Evolutionary conservation across 2,329 filamentous ascomycete genomes (phyloP), one percentile per base, ranked within the genome.

Genomic region (Ceratocystis colombiana): DNA sequence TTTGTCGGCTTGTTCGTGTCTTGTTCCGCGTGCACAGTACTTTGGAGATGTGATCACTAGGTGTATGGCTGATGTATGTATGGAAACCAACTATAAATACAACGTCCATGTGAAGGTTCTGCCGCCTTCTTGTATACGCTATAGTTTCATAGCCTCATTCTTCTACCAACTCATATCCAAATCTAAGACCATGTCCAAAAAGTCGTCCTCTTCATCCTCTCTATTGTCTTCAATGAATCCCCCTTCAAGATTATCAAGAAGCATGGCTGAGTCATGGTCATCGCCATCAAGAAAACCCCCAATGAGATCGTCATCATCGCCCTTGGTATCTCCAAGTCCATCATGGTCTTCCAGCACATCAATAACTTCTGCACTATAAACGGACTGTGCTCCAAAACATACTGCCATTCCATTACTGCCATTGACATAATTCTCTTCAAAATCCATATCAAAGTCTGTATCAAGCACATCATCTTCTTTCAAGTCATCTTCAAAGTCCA

Each of bases 141-240:
- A 20, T n/a, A 20, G 17, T 3, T 20, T n/a, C 28, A 10, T 57
- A 17, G 5, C 28, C 5, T 6, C 10, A 8, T 22, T 59, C 55
- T 55, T 17, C 15, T 25, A 22, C 33, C 25, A 59, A 37, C 28
- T 20, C 25, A 20, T 50, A 7, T 67, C 66, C 37, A 67, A 64
- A 25, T 67, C 61, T 15, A 50, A 46, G 44, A 10, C 57, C 25
- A 64, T 62, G 25, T 64, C 65, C 25, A 64, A 63, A 53, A 53
- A 53, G 8, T 53, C 48, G 2, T 25, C 8, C 48, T 25, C 48
- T 6, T 61, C n/a, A 17, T 25, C 8, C 22, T 25, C 22, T 6
- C 45, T 7, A 17, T 30, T 20, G 30, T 48, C 61, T 62, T 62
- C 37, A 3, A 33, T 44, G n/a, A 59, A 59, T 8, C 55, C 55